Base-by-base conservation (phyloP, 352 stramenopile genomes). In the Phytophthora pluvialis region DNA sequence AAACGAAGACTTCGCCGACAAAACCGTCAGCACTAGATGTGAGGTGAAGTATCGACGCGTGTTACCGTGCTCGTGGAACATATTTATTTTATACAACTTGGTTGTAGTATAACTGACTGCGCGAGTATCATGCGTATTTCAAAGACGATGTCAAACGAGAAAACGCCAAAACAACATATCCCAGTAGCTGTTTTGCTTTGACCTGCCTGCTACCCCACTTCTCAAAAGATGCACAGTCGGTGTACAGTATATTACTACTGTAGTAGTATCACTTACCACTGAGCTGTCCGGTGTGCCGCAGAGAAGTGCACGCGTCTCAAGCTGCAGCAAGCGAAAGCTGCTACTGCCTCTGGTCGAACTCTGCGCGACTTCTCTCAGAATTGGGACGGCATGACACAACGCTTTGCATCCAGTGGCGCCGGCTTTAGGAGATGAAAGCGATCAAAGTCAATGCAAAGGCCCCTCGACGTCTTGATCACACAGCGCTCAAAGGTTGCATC, bases 381-480 rank as follows among this genome's bases (percentile, higher is more conserved):
- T 46, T 79, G 72, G 9, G 69, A 80, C n/a, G 73, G 21, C 73
- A 80, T 80, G 31, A 69, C 73, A 12, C 73, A 80, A 9, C 51
- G 57, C 29, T 76, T 72, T 12, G 81, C 68, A 49, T 93, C 80
- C 31, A 89, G 64, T 7, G 83, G 83, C 38, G 81, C 87, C 5
- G 83, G 80, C 35, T 82, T 79, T 13, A 95, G 70, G 52, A 81
- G 35, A 54, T 96, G 88, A 64, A 96, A 96, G 55, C 82, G 85
- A 59, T 94, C 77, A 51, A 94, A 96, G 73, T 96, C 80, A 60
- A 96, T 89, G 46, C 80, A 72, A 4, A 90, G 64, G 28, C 85
- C 80, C 9, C 70, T 72, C 2, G 60, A 39, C 1, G 75, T 88
- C 39, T 88, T 84, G 35, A 75, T 53, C 10, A 96, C 84, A 67